Conservation (phyloP, 306 rosid species). For the Dalbergia cochinchinensis region DNA sequence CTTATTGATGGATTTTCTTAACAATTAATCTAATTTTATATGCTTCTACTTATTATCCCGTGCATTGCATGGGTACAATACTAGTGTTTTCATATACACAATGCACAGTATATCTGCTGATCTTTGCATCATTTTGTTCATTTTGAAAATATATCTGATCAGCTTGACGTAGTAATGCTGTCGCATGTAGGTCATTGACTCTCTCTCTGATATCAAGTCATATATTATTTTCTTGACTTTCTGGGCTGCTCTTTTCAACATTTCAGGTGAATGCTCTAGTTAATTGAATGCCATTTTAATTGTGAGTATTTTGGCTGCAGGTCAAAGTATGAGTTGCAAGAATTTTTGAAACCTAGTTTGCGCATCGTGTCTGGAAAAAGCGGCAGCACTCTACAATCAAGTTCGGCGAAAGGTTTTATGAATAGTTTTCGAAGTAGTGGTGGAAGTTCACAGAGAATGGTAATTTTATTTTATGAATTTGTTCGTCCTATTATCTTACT, state of each 20-base stretch:
- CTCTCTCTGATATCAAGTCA: slow-evolving; percentile 5
- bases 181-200: slow-evolving; percentile 6
- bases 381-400: slow-evolving; percentile 61
- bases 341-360: slow-evolving; percentile 93
- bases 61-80: no score
- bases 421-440: slow-evolving; percentile 69
- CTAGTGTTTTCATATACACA: slow-evolving; percentile 20
- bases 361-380: slow-evolving; percentile 75
- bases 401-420: slow-evolving; percentile 60
- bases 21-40: no score
- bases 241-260: slow-evolving; percentile 6
- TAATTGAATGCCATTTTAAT: slow-evolving; percentile 34
- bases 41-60: no score
- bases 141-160: slow-evolving; percentile 40
- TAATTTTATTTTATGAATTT: slow-evolving; percentile 48
- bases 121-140: slow-evolving; percentile 41
- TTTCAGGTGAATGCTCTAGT: slow-evolving; percentile 33
- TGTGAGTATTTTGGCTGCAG: slow-evolving; percentile 57
- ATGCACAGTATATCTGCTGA: slow-evolving; percentile 21
- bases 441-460: slow-evolving; percentile 61
- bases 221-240: slow-evolving; percentile 33
- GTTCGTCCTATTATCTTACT: slow-evolving; percentile 43
- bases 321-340: slow-evolving; percentile 91
- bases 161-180: slow-evolving; percentile 33
- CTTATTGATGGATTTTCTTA: no score